phyloP scores from a whole-genome alignment of 306 rosid species.

The Begonia masoniana region DNA sequence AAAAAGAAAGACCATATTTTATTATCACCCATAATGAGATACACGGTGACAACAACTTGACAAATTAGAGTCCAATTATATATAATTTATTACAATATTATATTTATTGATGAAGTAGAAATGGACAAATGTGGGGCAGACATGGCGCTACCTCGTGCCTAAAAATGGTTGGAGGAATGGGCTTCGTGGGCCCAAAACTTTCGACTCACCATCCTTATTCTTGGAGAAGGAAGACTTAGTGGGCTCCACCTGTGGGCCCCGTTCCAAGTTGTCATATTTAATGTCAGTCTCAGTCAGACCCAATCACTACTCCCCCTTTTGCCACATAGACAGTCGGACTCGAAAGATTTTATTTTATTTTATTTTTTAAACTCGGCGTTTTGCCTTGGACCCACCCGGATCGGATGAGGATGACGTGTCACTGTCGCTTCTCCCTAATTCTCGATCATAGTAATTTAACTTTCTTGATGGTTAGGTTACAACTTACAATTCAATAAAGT shows the following conservation, averaged over 20 bases:
- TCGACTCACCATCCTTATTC: neutral
- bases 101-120: neutral
- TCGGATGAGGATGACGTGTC: neutral
- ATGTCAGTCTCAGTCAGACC: neutral
- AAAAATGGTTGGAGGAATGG: neutral
- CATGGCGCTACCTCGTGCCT: conserved; percentile 1
- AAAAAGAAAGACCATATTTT: too few relatives aligned
- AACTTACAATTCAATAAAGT: too few relatives aligned
- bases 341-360: conserved; percentile 6
- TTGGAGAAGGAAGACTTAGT: neutral
- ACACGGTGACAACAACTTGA: too few relatives aligned
- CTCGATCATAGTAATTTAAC: neutral
- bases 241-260: neutral
- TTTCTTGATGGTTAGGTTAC: too few relatives aligned
- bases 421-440: neutral
- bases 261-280: neutral
- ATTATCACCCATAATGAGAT: too few relatives aligned
- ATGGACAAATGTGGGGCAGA: neutral
- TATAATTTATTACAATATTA: too few relatives aligned
- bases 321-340: too few relatives aligned
- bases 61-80: too few relatives aligned
- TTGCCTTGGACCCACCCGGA: neutral
- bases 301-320: neutral
- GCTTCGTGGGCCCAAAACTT: conserved; percentile 2
- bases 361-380: too few relatives aligned